Evolutionary conservation across 2,329 filamentous ascomycete genomes (phyloP), one percentile per base, ranked within the genome.

Genomic region (Aspergillus pseudotamarii): DNA sequence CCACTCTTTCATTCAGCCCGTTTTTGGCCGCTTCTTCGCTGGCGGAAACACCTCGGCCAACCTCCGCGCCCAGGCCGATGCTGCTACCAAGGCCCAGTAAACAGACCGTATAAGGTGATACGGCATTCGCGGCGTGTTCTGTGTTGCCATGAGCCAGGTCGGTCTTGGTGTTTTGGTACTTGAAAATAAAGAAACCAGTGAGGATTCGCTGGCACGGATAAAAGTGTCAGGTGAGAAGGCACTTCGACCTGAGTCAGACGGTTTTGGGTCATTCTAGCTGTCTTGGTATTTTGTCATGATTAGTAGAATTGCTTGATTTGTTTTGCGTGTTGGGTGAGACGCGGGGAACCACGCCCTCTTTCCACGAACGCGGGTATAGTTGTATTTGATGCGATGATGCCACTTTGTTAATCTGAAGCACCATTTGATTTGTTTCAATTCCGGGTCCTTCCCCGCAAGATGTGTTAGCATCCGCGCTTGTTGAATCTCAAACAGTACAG

Each of bases 21-120:
- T 96, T 74, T 91, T 98, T 78, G 88, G 92, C 79, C 93, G 93
- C 81, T 96, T 97, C 89, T 99, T 98, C 86, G 81, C 84, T 73
- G 78, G 81, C 72, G 86, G 86, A 75, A 91, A 91, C 66, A 92
- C 93, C 74, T 91, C 93, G 73, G 88, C 92, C 79, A 92, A 93
- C 83, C 91, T 97, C 75, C 92, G 93, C 72, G 90, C 92, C 74
- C 93, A 95, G 87, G 93, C 90, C 79, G 93, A 94, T 75, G 86
- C 90, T 75, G 85, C 86, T 73, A 79, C 79, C 71, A 81, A 82
- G 79, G 72, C 86, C 71, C 87, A 90, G 83, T 92, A 69, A 63
- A 69, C 60, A 61, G 58, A 58, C 67, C 65, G 48, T 62, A 36
- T 19, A 58, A 61, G 43, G 57, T 60, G 28, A 34, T 6, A 58